These are phyloP conservation scores for Phytophthora ohioensis DNA, from an alignment of 352 stramenopile genomes.

Conservation along the genomic window DNA sequence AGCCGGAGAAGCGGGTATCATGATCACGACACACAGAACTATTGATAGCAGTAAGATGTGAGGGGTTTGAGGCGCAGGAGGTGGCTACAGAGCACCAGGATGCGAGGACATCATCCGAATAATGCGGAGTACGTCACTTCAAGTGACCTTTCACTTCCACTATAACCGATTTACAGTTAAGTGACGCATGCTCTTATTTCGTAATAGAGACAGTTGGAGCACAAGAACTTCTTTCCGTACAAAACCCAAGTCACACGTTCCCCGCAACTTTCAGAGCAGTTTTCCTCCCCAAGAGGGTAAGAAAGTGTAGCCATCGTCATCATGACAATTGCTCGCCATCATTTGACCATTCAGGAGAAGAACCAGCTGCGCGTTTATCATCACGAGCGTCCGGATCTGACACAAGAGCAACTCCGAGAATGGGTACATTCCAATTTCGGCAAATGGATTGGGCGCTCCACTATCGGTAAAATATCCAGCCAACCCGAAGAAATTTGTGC, in stretches of 20 bases:
- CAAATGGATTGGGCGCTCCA: conserved; percentile 52
- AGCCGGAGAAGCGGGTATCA: background rate
- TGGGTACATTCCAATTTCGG: conserved; percentile 39
- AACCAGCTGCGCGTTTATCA: conserved; percentile 44
- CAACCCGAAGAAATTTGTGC: conserved; percentile 38
- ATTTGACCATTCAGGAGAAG: conserved; percentile 53
- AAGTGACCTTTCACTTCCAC: conserved; percentile 10
- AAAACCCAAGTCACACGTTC: background rate
- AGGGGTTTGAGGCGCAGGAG: background rate
- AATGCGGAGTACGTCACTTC: background rate
- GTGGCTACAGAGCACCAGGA: background rate
- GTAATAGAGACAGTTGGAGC: conserved; percentile 15
- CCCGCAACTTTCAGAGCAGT: conserved; percentile 24
- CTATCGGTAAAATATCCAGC: conserved; percentile 46
- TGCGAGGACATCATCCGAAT: background rate
- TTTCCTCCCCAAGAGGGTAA: conserved; percentile 34
- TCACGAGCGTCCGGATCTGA: conserved; percentile 38
- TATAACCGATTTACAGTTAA: conserved; percentile 10
- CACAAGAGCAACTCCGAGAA: conserved; percentile 52
- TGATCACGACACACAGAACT: background rate
- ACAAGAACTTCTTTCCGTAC: conserved; percentile 14
- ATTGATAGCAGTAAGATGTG: background rate
- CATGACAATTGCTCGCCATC: conserved; percentile 35
- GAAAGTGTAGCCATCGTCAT: conserved; percentile 12
- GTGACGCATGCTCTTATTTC: conserved; percentile 4